Evolutionary conservation across 176 grass and related monocot genomes (phyloP).

Genomic region (Rhynchospora tenuis): DNA sequence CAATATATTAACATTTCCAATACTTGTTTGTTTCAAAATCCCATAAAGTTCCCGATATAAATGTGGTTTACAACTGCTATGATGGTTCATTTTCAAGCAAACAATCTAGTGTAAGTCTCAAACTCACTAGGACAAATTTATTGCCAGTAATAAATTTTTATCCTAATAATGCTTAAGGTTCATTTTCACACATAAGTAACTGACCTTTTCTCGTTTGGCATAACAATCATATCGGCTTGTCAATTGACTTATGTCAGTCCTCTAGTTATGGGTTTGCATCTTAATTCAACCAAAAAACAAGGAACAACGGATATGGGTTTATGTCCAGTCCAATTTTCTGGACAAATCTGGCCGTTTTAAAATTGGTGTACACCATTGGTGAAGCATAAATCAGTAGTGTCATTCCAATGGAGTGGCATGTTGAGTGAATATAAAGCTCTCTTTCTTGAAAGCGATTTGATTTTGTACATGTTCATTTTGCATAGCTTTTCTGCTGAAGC

Average conservation of each 20-base stretch:
- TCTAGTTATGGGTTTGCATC: not conserved
- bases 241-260: not conserved
- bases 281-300: not conserved
- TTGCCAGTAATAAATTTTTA: not conserved
- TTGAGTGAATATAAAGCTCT: no score
- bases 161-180: not conserved
- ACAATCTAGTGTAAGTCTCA: not conserved
- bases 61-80: not conserved
- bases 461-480: not conserved
- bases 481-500: not conserved
- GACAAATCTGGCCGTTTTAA: no score
- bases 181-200: not conserved
- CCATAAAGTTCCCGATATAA: not conserved
- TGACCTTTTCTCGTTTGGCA: not conserved
- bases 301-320: not conserved
- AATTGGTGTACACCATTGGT: no score
- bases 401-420: no score
- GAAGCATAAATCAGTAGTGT: no score
- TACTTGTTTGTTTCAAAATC: not conserved
- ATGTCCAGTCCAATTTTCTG: not conserved
- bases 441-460: not conserved
- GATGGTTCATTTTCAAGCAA: not conserved
- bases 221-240: no score
- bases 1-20: not conserved
- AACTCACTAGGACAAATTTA: not conserved